A percentile compares a stretch with the other conserved stretches of the same genome.
phyloP scores from a whole-genome alignment of 2,329 filamentous ascomycete genomes.

The Fusarium cicatricum region DNA sequence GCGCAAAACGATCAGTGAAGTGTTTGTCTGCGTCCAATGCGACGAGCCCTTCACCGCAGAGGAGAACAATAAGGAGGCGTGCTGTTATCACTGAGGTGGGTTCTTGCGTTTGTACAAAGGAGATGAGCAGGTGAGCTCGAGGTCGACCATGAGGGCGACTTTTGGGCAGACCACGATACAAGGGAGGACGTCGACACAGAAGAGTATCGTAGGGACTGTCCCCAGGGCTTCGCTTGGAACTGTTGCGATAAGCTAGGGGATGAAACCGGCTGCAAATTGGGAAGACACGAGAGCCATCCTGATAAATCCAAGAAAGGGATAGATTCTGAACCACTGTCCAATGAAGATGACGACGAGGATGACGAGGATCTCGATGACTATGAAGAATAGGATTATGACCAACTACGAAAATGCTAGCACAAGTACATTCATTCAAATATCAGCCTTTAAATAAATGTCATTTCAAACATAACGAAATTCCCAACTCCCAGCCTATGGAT shows the following conservation, averaged over 20 bases:
- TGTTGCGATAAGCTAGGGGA: slow-evolving; percentile 26
- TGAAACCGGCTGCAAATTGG: slow-evolving; percentile 19
- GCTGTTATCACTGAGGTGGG: slow-evolving; percentile 32
- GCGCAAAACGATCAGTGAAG: slow-evolving; percentile 27
- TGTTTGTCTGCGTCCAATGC: slow-evolving; percentile 31
- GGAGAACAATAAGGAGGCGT: slow-evolving; percentile 15
- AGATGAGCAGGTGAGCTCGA: slow-evolving; percentile 24
- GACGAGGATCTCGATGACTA: neutral
- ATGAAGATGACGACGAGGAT: neutral
- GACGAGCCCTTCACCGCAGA: slow-evolving; percentile 7
- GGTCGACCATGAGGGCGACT: slow-evolving; percentile 7
- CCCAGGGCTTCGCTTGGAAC: slow-evolving; percentile 34
- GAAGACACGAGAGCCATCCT: slow-evolving; percentile 26
- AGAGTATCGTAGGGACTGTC: slow-evolving; percentile 9
- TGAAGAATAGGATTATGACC: no score
- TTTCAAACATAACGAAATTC: slow-evolving; percentile 23
- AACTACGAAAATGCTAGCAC: neutral
- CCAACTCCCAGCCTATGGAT: slow-evolving; percentile 40
- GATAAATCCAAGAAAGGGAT: slow-evolving; percentile 9
- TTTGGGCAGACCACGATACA: slow-evolving; percentile 28
- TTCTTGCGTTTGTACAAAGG: neutral
- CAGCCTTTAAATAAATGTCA: slow-evolving; percentile 15
- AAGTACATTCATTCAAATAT: neutral
- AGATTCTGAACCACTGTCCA: neutral
- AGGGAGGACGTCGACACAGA: slow-evolving; percentile 29